These are phyloP conservation scores for Thalassiosira mediterranea DNA, from an alignment of 352 stramenopile genomes.

Conservation along the genomic window DNA sequence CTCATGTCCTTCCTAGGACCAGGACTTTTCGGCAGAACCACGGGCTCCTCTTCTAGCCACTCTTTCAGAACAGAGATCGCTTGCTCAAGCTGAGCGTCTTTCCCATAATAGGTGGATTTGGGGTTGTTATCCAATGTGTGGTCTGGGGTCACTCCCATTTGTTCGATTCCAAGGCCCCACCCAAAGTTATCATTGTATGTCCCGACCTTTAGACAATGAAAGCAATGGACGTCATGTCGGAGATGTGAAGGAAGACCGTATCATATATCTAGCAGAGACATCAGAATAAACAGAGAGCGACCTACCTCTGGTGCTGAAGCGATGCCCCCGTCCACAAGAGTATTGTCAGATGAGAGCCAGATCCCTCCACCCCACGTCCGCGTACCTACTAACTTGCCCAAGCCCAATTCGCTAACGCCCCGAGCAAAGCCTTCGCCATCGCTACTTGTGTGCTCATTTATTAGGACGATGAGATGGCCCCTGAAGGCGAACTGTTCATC, in stretches of 20 bases:
- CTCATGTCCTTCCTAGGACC: conserved; percentile 20
- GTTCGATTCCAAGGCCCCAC: conserved; percentile 73
- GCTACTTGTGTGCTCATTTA: conserved; percentile 74
- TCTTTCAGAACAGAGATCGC: conserved; percentile 66
- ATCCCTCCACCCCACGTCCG: conserved; percentile 74
- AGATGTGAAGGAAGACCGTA: no score
- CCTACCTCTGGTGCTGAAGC: conserved; percentile 67
- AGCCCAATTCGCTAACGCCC: conserved; percentile 70
- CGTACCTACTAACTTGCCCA: conserved; percentile 73
- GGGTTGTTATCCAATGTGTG: conserved; percentile 79
- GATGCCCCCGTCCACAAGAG: conserved; percentile 75
- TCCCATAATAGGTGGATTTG: conserved; percentile 51
- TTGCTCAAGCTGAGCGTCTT: conserved; percentile 62
- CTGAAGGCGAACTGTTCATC: conserved; percentile 76
- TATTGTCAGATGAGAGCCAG: conserved; percentile 73
- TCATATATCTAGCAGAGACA: no score
- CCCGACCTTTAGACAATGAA: no score
- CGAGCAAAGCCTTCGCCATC: conserved; percentile 76
- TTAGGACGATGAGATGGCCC: conserved; percentile 75
- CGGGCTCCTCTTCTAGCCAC: conserved; percentile 64
- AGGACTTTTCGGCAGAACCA: conserved; percentile 54
- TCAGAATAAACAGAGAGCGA: no score
- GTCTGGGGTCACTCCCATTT: conserved; percentile 73
- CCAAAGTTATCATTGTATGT: conserved; percentile 73
- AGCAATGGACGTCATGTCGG: no score